These are phyloP conservation scores for Citrullus mucosospermus DNA, from an alignment of 306 rosid genomes.

Conservation along the genomic window DNA sequence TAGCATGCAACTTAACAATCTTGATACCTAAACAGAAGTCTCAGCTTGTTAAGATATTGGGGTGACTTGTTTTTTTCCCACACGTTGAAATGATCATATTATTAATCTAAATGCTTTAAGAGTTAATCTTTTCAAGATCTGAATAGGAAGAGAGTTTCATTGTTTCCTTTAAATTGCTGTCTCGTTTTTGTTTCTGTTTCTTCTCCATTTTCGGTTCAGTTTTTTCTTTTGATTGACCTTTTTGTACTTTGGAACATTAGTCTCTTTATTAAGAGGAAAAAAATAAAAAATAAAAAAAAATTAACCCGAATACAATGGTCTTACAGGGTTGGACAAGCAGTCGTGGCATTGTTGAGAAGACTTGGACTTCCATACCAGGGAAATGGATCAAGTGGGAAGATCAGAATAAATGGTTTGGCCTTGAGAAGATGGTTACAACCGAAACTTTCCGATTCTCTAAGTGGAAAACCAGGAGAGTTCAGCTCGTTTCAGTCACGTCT, in stretches of 20 bases:
- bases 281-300: neutral
- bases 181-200: no score
- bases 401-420: conserved; percentile 49
- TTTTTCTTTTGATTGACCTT: no score
- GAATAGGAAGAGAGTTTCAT: no score
- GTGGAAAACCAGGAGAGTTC: conserved; percentile 51
- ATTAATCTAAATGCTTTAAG: neutral
- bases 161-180: no score
- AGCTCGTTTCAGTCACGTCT: conserved; percentile 44
- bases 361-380: conserved; percentile 65
- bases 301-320: conserved; percentile 12
- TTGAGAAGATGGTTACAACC: conserved; percentile 79
- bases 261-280: no score
- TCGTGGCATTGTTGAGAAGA: conserved; percentile 66
- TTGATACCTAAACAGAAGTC: neutral
- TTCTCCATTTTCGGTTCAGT: no score
- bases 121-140: no score
- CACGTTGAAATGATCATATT: neutral
- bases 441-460: conserved; percentile 48
- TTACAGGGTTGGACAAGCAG: conserved; percentile 71
- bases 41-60: neutral
- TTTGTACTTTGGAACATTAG: no score
- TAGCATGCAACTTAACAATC: neutral
- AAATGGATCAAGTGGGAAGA: conserved; percentile 62
- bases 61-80: neutral